phyloP scores from a whole-genome alignment of 2,329 filamentous ascomycete species.

The Colletotrichum cuscutae region DNA sequence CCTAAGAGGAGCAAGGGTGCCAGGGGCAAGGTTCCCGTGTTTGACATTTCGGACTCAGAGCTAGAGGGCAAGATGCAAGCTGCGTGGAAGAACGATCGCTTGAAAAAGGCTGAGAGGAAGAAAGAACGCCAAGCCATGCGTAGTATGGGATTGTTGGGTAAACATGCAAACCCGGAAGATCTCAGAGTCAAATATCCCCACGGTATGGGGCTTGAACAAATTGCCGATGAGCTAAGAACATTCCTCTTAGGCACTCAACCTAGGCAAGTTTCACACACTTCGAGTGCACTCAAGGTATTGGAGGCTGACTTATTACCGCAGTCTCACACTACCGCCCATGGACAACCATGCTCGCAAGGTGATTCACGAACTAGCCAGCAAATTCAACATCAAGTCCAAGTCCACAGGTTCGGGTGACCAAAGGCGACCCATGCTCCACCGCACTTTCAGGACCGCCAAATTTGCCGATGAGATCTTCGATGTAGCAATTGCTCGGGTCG shows the following conservation, averaged over 20 bases:
- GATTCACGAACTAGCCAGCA: constrained; percentile 81
- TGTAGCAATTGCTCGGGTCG: constrained; percentile 55
- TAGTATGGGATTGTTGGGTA: constrained; percentile 72
- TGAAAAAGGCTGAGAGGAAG: constrained; percentile 78
- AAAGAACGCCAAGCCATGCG: constrained; percentile 76
- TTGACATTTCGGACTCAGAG: constrained; percentile 74
- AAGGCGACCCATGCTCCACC: constrained; percentile 81
- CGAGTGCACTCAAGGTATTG: neutral
- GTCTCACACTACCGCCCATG: constrained; percentile 85
- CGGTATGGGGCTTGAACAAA: constrained; percentile 76
- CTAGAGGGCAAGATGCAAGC: constrained; percentile 68
- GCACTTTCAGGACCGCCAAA: constrained; percentile 72
- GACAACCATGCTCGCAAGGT: constrained; percentile 79
- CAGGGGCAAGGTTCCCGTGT: constrained; percentile 60
- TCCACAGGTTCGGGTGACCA: constrained; percentile 79
- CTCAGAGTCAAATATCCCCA: constrained; percentile 77
- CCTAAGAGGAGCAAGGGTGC: constrained; percentile 71
- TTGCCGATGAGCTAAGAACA: constrained; percentile 76
- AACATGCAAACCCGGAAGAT: constrained; percentile 64
- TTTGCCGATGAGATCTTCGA: constrained; percentile 69
- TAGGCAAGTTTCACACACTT: constrained; percentile 5
- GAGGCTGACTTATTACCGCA: constrained; percentile 44
- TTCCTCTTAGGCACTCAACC: constrained; percentile 71
- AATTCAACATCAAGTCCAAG: constrained; percentile 83
- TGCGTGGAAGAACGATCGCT: constrained; percentile 74